Base-by-base conservation (phyloP, 2,329 filamentous ascomycete genomes). In the Pestalotiopsis sp. region DNA sequence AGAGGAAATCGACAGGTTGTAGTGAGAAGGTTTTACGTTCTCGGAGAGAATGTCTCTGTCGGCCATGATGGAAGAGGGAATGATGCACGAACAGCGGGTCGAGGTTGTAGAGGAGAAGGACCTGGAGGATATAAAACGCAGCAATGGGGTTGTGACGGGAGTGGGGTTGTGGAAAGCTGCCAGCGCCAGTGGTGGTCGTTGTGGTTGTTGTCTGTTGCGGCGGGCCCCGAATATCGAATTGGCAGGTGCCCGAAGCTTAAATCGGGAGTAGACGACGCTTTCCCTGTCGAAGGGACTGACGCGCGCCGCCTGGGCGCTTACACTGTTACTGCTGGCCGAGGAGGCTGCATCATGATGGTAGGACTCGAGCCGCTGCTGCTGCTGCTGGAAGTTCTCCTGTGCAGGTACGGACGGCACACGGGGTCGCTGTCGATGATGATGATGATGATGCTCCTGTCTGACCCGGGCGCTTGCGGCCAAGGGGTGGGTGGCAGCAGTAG, bases 21-120 rank as follows among this genome's bases (percentile, higher is more conserved):
- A 99, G 83, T 98, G 94, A 71, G 86, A 84, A 2, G 96, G 94
- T 83, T 94, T 95, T 78, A 95, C 90, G 73, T 81, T 82, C 75
- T 85, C 83, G 62, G 89, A 88, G 70, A 91, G 86, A 72, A 89
- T 84, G 70, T 91, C 88, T 78, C 89, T 85, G 79, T 91, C 88
- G 65, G 83, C 80, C 84, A 89, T 89, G 74, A 78, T 78, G 73
- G 75, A 78, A 5, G 77, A 78, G 12, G 77, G 76, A 60, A 79
- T 77, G 67, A 77, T 75, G 61, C 74, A 75, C 17, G 74, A 75
- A 70, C 76, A 79, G 59, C 69, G 73, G 27, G 68, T 41, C 64
- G 60, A 63, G 25, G 75, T 67, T 4, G 77, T 75, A 45, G 75
- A 70, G 57, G 76, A 78, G 68, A 78, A 78, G 49, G 60, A 38